Evolutionary conservation across 768 basidiomycete species (phyloP), one percentile per base, ranked within the genome.

Genomic region (Exsudoporus frostii): DNA sequence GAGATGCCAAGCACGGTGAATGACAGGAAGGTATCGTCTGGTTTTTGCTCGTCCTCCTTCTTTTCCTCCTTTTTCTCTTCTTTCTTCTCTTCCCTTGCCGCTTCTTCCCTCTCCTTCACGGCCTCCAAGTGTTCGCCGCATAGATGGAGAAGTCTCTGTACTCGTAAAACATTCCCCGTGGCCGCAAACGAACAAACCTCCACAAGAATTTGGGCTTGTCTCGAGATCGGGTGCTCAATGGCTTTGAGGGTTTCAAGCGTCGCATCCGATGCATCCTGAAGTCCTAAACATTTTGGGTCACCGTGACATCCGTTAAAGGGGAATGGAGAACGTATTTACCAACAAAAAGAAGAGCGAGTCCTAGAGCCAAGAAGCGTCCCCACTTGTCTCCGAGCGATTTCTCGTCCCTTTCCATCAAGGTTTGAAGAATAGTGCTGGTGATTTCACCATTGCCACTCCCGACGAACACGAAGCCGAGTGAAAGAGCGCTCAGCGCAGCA

Each of bases 381-480:
- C 96, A 99, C 72, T 97, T 97, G 70, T 95, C 93, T 53, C 86
- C 85, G 9, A 98, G 73, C 20, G 84, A 82, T 55, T 82, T 81
- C 51, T 86, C 86, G 1, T 80, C 83, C 32, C 82, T 73, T 68
- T 96, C 92, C 90, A 95, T 91, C 65, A 99, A 68, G 3, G 90
- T 88, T 73, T 96, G 93, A 65, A 98, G 74, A 51, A 99, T 93
- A 0, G 87, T 84, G 53, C 84, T 83, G 8, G 92, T 88, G 15
- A 97, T 85, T 58, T 99, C 97, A 6, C 94, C 94, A 59, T 98
- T 89, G 45, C 87, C 92, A 64, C 93, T 94, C 17, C 96, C 96
- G 22, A 96, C 94, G 63, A 92, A 97, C 48, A 98, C 86, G 71
- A 98, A 96, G 1, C 96, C 96, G 10, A 98, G 80, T 0, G 96